Percentiles rank a stretch among this genome's conserved stretches.
These are phyloP conservation scores for Acephala macrosclerotiorum DNA, from an alignment of 2,329 filamentous ascomycete genomes.

Conservation along the genomic window DNA sequence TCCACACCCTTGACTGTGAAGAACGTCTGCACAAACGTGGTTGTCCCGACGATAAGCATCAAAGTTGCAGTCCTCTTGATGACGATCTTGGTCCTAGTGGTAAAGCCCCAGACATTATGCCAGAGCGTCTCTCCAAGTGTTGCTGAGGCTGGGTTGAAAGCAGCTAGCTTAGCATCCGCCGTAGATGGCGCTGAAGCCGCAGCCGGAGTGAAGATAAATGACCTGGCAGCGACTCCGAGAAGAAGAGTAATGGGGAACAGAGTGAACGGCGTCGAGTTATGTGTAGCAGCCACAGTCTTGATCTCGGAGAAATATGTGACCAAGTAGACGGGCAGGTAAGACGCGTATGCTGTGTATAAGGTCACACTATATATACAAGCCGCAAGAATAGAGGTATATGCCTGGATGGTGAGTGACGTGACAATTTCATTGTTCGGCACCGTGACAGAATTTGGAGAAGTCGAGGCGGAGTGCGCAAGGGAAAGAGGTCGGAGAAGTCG, in stretches of 20 bases:
- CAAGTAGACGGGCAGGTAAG: constrained; percentile 75
- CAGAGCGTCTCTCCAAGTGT: constrained; percentile 73
- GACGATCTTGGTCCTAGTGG: constrained; percentile 66
- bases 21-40: constrained; percentile 69
- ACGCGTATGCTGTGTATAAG: constrained; percentile 72
- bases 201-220: constrained; percentile 79
- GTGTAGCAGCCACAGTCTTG: constrained; percentile 70
- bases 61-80: constrained; percentile 69
- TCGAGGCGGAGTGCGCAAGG: constrained; percentile 64
- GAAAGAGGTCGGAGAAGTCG: constrained; percentile 74
- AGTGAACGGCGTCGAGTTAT: constrained; percentile 66
- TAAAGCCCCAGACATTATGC: constrained; percentile 77
- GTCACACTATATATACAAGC: constrained; percentile 78
- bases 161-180: constrained; percentile 56
- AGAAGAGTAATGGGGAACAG: constrained; percentile 64
- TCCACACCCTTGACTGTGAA: constrained; percentile 76
- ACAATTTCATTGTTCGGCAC: constrained; percentile 70
- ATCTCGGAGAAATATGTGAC: constrained; percentile 78
- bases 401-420: constrained; percentile 65
- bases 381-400: constrained; percentile 72
- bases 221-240: constrained; percentile 74
- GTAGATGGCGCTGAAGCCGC: constrained; percentile 58
- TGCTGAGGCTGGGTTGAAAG: constrained; percentile 71
- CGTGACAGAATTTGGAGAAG: constrained; percentile 46
- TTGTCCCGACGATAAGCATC: constrained; percentile 62